Evolutionary conservation across 2,329 filamentous ascomycete species (phyloP).

Genomic region (Trichoderma sp.): DNA sequence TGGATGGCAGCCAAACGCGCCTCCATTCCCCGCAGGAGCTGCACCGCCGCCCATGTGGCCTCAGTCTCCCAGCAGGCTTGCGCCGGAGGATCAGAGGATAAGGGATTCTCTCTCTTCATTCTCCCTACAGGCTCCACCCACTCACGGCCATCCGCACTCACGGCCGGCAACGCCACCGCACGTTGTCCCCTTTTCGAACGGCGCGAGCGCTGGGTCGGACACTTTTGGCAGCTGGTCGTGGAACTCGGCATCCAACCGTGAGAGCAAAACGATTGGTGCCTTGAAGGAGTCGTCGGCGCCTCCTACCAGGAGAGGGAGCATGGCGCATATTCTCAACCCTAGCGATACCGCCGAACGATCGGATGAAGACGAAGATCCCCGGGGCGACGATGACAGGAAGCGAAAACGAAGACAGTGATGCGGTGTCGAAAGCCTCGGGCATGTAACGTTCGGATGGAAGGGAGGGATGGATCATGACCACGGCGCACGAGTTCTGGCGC

Average conservation of each 20-base stretch:
- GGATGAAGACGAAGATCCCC: conserved; percentile 53
- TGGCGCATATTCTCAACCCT: conserved; percentile 62
- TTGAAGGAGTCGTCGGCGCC: conserved; percentile 55
- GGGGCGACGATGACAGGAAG: conserved; percentile 59
- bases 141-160: conserved; percentile 46
- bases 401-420: conserved; percentile 55
- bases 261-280: conserved; percentile 48
- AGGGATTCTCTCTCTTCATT: conserved; percentile 56
- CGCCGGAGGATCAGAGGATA: conserved; percentile 52
- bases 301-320: conserved; percentile 56
- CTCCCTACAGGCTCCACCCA: conserved; percentile 44
- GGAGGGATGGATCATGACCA: conserved; percentile 3
- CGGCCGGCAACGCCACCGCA: conserved; percentile 53
- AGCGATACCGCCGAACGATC: conserved; percentile 54
- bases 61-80: conserved; percentile 49
- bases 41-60: conserved; percentile 51
- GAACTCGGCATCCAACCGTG: conserved; percentile 47
- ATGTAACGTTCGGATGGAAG: background rate
- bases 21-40: conserved; percentile 62
- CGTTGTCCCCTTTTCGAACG: conserved; percentile 40
- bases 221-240: conserved; percentile 56
- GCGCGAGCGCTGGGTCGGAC: conserved; percentile 37
- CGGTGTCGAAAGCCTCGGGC: background rate
- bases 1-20: conserved; percentile 65
- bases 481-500: conserved; percentile 4